Percentiles rank a stretch among this genome's conserved stretches.
Evolutionary conservation across 768 basidiomycete species (phyloP).

Genomic region (Hygrocybe coccinea): DNA sequence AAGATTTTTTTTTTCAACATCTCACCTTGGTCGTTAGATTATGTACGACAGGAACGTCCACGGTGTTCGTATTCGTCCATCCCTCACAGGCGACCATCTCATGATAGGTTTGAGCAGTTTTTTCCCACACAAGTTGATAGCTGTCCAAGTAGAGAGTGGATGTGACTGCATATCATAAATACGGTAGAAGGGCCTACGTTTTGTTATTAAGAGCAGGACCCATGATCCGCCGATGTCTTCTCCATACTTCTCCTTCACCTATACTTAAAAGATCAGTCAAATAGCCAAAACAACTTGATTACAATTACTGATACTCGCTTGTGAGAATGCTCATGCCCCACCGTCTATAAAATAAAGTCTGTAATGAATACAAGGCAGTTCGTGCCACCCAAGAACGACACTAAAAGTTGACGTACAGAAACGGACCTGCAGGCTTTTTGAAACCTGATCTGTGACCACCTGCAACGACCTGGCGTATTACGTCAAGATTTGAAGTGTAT

Average conservation of each 20-base stretch:
- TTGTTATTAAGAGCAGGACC: conserved; percentile 29
- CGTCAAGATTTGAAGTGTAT: conserved; percentile 45
- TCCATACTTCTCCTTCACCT: conserved; percentile 29
- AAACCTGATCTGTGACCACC: conserved; percentile 39
- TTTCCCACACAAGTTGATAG: conserved; percentile 39
- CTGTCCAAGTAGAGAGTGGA: conserved; percentile 13
- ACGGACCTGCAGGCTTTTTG: conserved; percentile 40
- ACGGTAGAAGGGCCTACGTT: conserved; percentile 14
- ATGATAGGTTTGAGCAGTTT: conserved; percentile 32
- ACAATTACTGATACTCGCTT: background rate
- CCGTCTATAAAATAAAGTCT: conserved; percentile 1
- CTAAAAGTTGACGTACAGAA: conserved; percentile 25
- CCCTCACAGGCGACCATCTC: conserved; percentile 38
- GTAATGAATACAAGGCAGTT: background rate
- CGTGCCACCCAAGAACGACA: conserved; percentile 23
- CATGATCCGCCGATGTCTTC: conserved; percentile 31
- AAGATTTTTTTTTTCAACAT: too few species aligned
- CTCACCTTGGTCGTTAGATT: conserved; percentile 34
- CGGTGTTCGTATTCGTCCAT: conserved; percentile 27
- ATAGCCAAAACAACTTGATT: background rate
- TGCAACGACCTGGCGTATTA: conserved; percentile 39
- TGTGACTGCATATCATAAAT: background rate
- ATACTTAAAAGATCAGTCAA: background rate
- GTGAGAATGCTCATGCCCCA: conserved; percentile 33
- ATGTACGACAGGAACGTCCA: conserved; percentile 31